Conservation (phyloP, 2,329 filamentous ascomycete genomes). For the Pestalotiopsis sp. region DNA sequence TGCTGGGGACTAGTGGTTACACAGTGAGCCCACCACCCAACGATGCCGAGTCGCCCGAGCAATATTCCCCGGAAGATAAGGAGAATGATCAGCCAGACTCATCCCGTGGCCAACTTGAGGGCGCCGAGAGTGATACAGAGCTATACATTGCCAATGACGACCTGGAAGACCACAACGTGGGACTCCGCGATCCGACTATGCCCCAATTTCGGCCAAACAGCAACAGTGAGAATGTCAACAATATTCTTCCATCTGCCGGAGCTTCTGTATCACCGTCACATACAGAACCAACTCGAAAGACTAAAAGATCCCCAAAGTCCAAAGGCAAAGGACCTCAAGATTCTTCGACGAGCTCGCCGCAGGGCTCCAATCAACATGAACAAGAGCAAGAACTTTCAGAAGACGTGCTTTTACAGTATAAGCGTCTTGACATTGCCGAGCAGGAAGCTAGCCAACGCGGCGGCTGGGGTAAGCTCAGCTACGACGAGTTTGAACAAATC, state of each 20-base stretch:
- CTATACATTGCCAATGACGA: background rate
- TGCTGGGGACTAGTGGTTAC: slow-evolving; percentile 50
- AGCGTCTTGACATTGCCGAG: slow-evolving; percentile 65
- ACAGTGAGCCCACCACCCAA: slow-evolving; percentile 32
- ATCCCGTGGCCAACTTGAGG: slow-evolving; percentile 14
- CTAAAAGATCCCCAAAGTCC: background rate
- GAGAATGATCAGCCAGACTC: slow-evolving; percentile 6
- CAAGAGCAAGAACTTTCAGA: slow-evolving; percentile 25
- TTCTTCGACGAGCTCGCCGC: slow-evolving; percentile 13
- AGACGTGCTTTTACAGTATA: slow-evolving; percentile 49
- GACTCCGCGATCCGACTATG: slow-evolving; percentile 62
- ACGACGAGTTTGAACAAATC: slow-evolving; percentile 76
- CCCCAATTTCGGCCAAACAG: slow-evolving; percentile 70
- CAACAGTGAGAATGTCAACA: background rate
- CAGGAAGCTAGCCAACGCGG: slow-evolving; percentile 69
- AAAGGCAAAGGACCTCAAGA: background rate
- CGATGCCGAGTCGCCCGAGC: slow-evolving; percentile 16
- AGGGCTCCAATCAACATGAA: background rate
- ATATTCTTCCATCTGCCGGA: background rate
- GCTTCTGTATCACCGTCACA: background rate
- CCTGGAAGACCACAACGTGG: background rate
- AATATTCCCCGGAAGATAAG: slow-evolving; percentile 16
- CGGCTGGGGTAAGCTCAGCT: slow-evolving; percentile 79
- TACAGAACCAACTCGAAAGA: background rate
- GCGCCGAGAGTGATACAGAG: background rate